Evolutionary conservation across 2,329 filamentous ascomycete genomes (phyloP).

Genomic region (Fusarium beomiforme): DNA sequence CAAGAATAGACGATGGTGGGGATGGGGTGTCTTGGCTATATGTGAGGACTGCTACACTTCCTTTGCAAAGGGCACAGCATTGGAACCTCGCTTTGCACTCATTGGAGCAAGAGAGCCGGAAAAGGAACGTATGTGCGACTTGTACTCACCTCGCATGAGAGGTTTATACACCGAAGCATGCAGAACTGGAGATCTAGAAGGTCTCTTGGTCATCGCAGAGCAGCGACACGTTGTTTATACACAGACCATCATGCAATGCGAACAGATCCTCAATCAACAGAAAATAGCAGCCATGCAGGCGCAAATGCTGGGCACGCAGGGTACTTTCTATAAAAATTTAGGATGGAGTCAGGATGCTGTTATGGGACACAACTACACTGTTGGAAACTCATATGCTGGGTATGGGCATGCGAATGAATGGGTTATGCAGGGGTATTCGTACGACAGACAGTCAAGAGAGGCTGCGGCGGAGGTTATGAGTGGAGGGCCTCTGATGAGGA

Average conservation of each 20-base stretch:
- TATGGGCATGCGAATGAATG: constrained; percentile 47
- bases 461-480: constrained; percentile 13
- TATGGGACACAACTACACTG: constrained; percentile 38
- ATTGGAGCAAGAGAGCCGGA: constrained; percentile 28
- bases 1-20: constrained; percentile 43
- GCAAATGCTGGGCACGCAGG: constrained; percentile 39
- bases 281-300: constrained; percentile 41
- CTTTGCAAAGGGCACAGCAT: constrained; percentile 43
- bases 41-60: constrained; percentile 51
- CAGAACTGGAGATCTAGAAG: constrained; percentile 29
- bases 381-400: constrained; percentile 46
- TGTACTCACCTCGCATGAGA: constrained; percentile 52
- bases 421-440: constrained; percentile 44
- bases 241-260: constrained; percentile 43
- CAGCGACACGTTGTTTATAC: constrained; percentile 45
- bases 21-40: constrained; percentile 49
- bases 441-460: constrained; percentile 44
- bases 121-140: constrained; percentile 47
- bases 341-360: constrained; percentile 29
- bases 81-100: constrained; percentile 46
- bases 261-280: constrained; percentile 42
- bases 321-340: constrained; percentile 40
- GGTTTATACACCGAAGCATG: constrained; percentile 46
- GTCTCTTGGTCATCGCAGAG: constrained; percentile 41
- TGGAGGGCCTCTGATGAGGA: constrained; percentile 20